These are phyloP conservation scores for Cucurbita moschata DNA, from an alignment of 306 rosid species.

Conservation along the genomic window DNA sequence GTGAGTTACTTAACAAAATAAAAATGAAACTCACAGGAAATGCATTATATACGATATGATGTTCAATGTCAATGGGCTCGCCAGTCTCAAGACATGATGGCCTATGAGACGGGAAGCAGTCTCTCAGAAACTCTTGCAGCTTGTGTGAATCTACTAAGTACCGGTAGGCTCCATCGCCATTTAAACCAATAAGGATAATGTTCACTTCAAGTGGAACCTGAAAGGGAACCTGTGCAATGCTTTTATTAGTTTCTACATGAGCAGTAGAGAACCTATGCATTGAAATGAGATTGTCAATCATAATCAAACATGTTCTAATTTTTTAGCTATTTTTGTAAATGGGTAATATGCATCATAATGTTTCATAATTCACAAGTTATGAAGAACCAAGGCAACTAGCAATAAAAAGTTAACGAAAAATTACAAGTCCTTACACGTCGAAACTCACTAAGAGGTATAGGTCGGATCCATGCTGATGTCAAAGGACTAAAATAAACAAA, in stretches of 20 bases:
- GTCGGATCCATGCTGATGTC: not conserved
- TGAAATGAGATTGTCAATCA: not conserved
- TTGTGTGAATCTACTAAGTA: constrained; percentile 43
- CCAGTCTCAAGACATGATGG: constrained; percentile 88
- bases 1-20: not conserved
- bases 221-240: constrained; percentile 58
- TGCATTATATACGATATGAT: constrained; percentile 56
- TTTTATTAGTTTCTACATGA: not conserved
- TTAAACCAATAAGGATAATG: constrained; percentile 71
- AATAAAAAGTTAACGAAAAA: not conserved
- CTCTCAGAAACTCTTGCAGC: constrained; percentile 55
- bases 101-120: constrained; percentile 71
- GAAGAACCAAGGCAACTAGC: not conserved
- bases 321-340: not conserved
- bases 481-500: not conserved
- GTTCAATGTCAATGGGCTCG: constrained; percentile 81
- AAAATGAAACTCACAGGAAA: constrained; percentile 46
- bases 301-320: not conserved
- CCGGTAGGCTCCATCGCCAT: constrained; percentile 71
- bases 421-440: not conserved
- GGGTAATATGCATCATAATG: not conserved
- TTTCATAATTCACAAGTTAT: not conserved
- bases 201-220: constrained; percentile 95
- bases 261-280: not conserved
- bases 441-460: not conserved